These are phyloP conservation scores for Pyrrhoderma lamaoense DNA, from an alignment of 1,284 basidiomycete genomes.

Conservation along the genomic window DNA sequence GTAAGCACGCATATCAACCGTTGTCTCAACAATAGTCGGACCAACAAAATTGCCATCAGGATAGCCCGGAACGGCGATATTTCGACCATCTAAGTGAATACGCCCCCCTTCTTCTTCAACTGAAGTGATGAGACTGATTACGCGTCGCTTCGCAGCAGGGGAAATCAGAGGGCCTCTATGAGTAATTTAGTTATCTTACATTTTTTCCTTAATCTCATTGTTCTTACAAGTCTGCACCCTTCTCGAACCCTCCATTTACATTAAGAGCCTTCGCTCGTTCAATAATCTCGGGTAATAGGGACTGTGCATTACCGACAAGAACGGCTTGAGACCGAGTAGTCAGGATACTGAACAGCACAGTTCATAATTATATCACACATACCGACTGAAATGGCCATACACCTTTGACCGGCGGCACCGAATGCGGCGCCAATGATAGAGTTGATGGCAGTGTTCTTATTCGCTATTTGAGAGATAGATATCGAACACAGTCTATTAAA, in stretches of 20 bases:
- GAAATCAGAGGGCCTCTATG: constrained; percentile 90
- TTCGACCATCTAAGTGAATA: constrained; percentile 84
- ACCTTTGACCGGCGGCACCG: constrained; percentile 95
- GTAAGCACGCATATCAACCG: constrained; percentile 83
- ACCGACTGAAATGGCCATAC: constrained; percentile 92
- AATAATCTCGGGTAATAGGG: constrained; percentile 84
- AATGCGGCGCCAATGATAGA: constrained; percentile 94
- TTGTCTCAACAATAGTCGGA: constrained; percentile 84
- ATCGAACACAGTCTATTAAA: background rate
- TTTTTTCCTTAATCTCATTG: background rate
- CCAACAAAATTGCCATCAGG: constrained; percentile 94
- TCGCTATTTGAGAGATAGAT: constrained; percentile 47
- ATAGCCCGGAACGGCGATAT: constrained; percentile 64
- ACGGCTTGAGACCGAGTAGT: constrained; percentile 49
- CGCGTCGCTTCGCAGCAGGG: constrained; percentile 74
- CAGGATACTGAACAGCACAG: background rate
- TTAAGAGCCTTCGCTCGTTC: constrained; percentile 79
- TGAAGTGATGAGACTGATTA: constrained; percentile 73
- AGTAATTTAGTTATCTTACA: constrained; percentile 11
- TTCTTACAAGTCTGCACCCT: constrained; percentile 76
- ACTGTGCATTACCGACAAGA: constrained; percentile 76
- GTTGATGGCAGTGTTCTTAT: constrained; percentile 91
- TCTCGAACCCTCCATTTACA: constrained; percentile 88
- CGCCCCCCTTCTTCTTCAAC: constrained; percentile 82
- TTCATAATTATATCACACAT: constrained; percentile 22